Conservation (phyloP, 805 yeast genomes). For the Danielozyma ontarioensis region DNA sequence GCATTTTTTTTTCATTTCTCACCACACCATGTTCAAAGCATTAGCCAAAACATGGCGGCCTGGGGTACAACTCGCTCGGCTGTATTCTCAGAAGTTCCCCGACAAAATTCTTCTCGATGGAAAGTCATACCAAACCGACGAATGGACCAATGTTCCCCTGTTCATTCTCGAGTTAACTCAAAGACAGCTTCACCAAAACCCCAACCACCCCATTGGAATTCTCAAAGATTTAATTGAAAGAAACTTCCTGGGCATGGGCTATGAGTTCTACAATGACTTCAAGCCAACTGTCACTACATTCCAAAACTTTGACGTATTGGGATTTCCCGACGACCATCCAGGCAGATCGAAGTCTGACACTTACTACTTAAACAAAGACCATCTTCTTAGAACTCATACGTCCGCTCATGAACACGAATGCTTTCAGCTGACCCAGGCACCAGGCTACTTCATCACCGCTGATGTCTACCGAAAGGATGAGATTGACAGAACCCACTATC, state of each 20-base stretch:
- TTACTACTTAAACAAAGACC: conserved; percentile 72
- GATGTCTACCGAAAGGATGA: conserved; percentile 96
- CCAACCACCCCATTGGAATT: conserved; percentile 87
- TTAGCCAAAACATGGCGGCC: no score
- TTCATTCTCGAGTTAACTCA: conserved; percentile 64
- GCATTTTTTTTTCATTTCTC: no score
- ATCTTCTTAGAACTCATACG: conserved; percentile 85
- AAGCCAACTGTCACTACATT: conserved; percentile 75
- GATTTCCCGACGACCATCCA: conserved; percentile 88
- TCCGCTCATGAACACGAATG: conserved; percentile 95
- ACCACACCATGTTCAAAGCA: no score
- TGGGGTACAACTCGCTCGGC: neutral
- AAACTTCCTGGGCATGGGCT: conserved; percentile 60
- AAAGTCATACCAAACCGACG: conserved; percentile 54
- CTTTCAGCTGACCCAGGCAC: conserved; percentile 58
- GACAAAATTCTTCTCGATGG: conserved; percentile 40
- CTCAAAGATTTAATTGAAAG: conserved; percentile 67
- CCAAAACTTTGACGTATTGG: conserved; percentile 88
- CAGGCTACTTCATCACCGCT: conserved; percentile 90
- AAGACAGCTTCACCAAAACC: conserved; percentile 66
- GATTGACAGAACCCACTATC: conserved; percentile 92
- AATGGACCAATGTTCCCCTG: conserved; percentile 82
- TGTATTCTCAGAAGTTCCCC: conserved; percentile 14
- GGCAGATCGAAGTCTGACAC: conserved; percentile 93
- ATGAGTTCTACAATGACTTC: conserved; percentile 75